These are phyloP conservation scores for Apiospora sp. DNA, from an alignment of 2,329 filamentous ascomycete species.

Conservation along the genomic window DNA sequence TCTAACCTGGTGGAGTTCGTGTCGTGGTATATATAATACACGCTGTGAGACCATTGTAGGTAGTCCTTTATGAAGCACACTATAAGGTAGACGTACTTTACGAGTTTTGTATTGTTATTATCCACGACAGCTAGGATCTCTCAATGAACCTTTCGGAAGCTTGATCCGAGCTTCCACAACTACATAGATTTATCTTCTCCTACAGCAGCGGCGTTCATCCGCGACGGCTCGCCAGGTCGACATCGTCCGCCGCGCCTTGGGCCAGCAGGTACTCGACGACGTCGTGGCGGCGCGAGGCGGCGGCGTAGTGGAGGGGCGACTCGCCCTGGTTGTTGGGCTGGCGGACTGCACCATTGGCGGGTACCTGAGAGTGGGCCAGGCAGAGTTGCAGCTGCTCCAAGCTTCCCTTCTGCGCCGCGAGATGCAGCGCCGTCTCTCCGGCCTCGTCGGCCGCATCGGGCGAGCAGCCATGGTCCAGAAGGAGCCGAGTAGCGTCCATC, in stretches of 20 bases:
- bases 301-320: constrained; percentile 19
- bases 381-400: constrained; percentile 16
- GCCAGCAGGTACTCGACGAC: constrained; percentile 11
- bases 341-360: background rate
- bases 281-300: constrained; percentile 4
- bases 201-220: constrained; percentile 29
- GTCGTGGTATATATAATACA: too few species aligned
- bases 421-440: constrained; percentile 20
- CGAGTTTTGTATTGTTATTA: too few species aligned
- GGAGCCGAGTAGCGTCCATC: background rate
- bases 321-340: background rate
- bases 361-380: background rate
- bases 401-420: constrained; percentile 2
- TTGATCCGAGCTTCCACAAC: too few species aligned
- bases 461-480: background rate
- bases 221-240: constrained; percentile 24
- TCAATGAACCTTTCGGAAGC: too few species aligned
- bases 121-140: too few species aligned
- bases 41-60: too few species aligned
- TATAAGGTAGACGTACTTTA: too few species aligned
- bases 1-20: too few species aligned
- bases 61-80: too few species aligned
- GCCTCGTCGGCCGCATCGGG: background rate
- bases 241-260: constrained; percentile 10
- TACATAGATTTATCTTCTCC: background rate